Evolutionary conservation across 2,329 filamentous ascomycete species (phyloP).

Genomic region (Bipolaris oryzae): DNA sequence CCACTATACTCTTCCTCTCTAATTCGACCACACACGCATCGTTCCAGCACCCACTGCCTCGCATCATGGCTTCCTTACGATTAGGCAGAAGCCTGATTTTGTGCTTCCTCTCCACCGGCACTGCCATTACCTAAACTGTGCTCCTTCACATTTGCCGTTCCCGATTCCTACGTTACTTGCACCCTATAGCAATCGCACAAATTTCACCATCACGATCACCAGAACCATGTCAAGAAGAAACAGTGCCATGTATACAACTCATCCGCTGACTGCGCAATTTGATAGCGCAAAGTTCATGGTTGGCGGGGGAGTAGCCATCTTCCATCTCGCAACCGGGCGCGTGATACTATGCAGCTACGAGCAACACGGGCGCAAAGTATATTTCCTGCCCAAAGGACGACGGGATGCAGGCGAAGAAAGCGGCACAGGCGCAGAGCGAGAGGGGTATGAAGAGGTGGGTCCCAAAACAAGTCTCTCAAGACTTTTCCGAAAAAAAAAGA

Average conservation of each 20-base stretch:
- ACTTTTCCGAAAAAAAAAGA: background rate
- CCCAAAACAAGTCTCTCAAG: no score
- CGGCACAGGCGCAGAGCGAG: conserved; percentile 52
- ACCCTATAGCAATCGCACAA: background rate
- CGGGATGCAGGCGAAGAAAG: conserved; percentile 56
- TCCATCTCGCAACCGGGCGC: conserved; percentile 54
- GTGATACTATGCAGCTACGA: conserved; percentile 56
- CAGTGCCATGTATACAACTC: conserved; percentile 10
- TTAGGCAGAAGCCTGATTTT: background rate
- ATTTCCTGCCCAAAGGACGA: conserved; percentile 58
- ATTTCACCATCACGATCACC: conserved; percentile 1
- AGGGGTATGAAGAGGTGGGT: conserved; percentile 57
- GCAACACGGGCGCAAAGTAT: conserved; percentile 46
- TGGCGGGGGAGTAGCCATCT: conserved; percentile 56
- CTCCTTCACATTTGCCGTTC: background rate
- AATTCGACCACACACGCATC: conserved; percentile 9
- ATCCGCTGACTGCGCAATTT: conserved; percentile 35
- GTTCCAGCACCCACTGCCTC: conserved; percentile 4
- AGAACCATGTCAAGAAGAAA: conserved; percentile 10
- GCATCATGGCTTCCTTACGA: conserved; percentile 4
- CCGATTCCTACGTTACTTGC: background rate
- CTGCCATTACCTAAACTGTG: background rate
- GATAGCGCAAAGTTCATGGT: conserved; percentile 38
- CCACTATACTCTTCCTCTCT: conserved; percentile 7
- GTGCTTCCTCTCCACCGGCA: no score